Base-by-base conservation (phyloP, 1,284 basidiomycete species). In the Jaminaea rosea region DNA sequence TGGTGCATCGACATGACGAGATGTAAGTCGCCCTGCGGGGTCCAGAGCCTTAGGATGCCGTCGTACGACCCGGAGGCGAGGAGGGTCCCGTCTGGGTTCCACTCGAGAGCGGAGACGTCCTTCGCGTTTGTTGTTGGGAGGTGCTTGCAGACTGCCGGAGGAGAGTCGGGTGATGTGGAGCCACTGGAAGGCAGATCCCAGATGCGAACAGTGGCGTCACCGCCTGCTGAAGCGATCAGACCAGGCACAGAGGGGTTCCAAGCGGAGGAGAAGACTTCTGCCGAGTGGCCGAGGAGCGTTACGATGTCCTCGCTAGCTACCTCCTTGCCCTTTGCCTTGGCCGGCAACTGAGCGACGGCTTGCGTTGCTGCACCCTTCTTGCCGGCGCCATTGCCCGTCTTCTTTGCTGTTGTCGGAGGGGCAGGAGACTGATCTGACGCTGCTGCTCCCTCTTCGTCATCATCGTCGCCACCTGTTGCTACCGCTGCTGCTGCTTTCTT, bases 1-100 rank as follows among this genome's bases (percentile, higher is more conserved):
- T 73, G 70, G 44, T 74, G 72, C 72, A 73, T 73, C 2, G 70
- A 72, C 69, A 74, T 69, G 55, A 74, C 72, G 24, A 72, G 61
- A 49, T 71, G 68, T 28, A 74, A 53, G 37, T 74, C 72, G 23
- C 72, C 72, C 34, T 74, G 70, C 5, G 72, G 70, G 6, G 72
- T 74, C 72, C 72, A 74, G 19, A 74, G 55, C 9, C 72, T 63
- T 19, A 74, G 54, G 44, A 74, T 74, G 26, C 72, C 72, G 32
- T 74, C 72, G 58, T 74, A 65, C 4, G 69, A 72, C 31, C 72
- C 69, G 4, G 64, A 66, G 0, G 72, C 72, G 2, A 74, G 62
- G 11, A 74, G 61, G 15, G 70, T 74, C 9, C 72, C 72, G 31
- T 72, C 72, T 4, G 69, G 65, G n/a, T 74, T 74, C 72, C 72